Base-by-base conservation (phyloP, 176 grass and related monocot genomes). In the Poa annua region DNA sequence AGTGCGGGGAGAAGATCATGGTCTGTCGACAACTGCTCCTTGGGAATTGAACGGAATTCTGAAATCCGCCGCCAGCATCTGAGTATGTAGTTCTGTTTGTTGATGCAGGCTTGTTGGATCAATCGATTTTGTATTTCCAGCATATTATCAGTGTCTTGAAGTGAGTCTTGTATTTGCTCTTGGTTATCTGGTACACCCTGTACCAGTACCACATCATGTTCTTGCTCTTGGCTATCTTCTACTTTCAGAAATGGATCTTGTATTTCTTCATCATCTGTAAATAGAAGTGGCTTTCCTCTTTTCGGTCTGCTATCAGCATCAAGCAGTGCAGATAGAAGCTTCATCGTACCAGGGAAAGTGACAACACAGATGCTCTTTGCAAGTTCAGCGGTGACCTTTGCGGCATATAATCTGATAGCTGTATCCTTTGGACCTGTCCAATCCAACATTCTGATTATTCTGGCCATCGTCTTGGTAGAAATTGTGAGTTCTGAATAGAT, bases 371-470 rank as follows among this genome's bases (percentile, higher is more conserved):
- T 16, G 42, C 24, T 64, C 15, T 50, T 66, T 13, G 77, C 77
- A 80, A 80, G 59, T 33, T 80, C 16, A 33, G 15, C 25, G 6
- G 21, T 50, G 16, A 50, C 77, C 60, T 50, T 66, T 0, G 77
- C 77, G 1, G 77, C 77, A 9, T 33, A 66, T 50, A 67, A 52
- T 49, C 78, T 66, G 26, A 80, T 35, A 0, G 2, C 3, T 36
- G 5, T 66, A 52, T 80, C 22, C 11, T 38, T 36, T 66, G 45
- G 29, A 10, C 45, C 53, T 11, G 19, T 53, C 63, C 47, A 68
- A 11, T 38, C 63, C 11, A 80, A 6, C 78, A 68, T 68, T 20
- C 47, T 80, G 19, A 38, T 67, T 26, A 80, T 67, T 51, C 26
- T 52, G 11, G 26, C 19, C 19, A 80, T 16, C 0, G 63, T 54